These are phyloP conservation scores for Ilyonectria robusta DNA, from an alignment of 2,329 filamentous ascomycete species.

Conservation along the genomic window DNA sequence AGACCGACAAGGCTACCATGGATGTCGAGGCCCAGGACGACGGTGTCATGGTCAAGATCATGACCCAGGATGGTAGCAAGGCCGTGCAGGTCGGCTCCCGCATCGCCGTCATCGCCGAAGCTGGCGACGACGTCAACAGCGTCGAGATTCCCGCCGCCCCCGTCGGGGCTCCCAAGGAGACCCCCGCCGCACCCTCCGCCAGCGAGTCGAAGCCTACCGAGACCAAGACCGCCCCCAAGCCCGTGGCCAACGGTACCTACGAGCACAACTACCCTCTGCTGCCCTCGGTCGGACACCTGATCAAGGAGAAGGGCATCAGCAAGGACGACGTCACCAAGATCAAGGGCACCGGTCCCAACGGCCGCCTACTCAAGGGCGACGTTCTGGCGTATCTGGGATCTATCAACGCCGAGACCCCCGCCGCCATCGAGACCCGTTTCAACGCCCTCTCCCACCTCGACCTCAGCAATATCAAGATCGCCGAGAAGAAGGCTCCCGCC, in stretches of 20 bases:
- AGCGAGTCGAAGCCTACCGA: conserved; percentile 53
- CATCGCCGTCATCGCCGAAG: conserved; percentile 87
- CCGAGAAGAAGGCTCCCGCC: conserved; percentile 63
- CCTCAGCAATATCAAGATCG: conserved; percentile 94
- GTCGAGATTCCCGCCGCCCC: conserved; percentile 84
- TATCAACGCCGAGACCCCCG: conserved; percentile 80
- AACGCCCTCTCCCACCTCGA: conserved; percentile 87
- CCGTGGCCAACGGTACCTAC: conserved; percentile 63
- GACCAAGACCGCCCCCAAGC: conserved; percentile 54
- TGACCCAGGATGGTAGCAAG: conserved; percentile 80
- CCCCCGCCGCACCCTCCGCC: conserved; percentile 47
- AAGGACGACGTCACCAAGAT: conserved; percentile 85
- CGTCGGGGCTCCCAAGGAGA: conserved; percentile 68
- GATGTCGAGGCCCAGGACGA: conserved; percentile 95
- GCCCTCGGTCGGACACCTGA: conserved; percentile 86
- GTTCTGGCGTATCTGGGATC: conserved; percentile 90
- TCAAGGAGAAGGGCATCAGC: conserved; percentile 84
- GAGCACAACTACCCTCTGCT: conserved; percentile 81
- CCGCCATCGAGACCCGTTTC: conserved; percentile 78
- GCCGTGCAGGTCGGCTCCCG: conserved; percentile 82
- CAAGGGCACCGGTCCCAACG: conserved; percentile 87
- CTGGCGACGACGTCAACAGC: conserved; percentile 81
- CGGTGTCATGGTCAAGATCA: conserved; percentile 88
- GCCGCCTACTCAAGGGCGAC: conserved; percentile 94
- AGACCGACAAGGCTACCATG: conserved; percentile 96